Evolutionary conservation across 1,284 basidiomycete species (phyloP).

Genomic region (Ceratobasidium sp.): DNA sequence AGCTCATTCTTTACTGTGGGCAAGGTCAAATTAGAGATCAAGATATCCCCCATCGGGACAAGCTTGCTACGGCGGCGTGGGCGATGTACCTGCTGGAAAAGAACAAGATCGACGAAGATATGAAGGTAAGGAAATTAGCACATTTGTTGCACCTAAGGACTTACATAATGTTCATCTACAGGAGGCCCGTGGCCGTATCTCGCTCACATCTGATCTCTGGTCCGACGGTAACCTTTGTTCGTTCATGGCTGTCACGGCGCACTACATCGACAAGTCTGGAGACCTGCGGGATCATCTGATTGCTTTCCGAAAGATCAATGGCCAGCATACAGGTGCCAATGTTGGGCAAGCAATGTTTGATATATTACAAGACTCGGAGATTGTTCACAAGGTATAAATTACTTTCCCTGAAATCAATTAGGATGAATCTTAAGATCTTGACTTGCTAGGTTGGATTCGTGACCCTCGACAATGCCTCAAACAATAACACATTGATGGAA

Average conservation of each 20-base stretch:
- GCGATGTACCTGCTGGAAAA: conserved; percentile 5
- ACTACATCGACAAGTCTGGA: conserved; percentile 4
- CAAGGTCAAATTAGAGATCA: background rate
- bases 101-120: background rate
- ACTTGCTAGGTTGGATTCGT: background rate
- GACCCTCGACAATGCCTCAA: conserved; percentile 20
- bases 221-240: conserved; percentile 1
- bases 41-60: conserved; percentile 40
- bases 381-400: conserved; percentile 2
- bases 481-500: conserved; percentile 35
- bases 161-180: background rate
- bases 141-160: background rate
- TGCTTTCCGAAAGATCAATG: conserved; percentile 28
- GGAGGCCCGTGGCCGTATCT: conserved; percentile 36
- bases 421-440: background rate
- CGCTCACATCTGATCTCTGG: conserved; percentile 43
- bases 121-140: conserved; percentile 13
- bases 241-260: conserved; percentile 41
- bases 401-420: no score
- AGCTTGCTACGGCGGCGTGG: background rate
- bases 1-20: conserved; percentile 10
- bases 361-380: background rate
- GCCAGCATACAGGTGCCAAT: conserved; percentile 24
- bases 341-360: background rate
- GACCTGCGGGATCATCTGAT: conserved; percentile 4